Evolutionary conservation across 208 protist species (phyloP).

Genomic region (Leishmania braziliensis): DNA sequence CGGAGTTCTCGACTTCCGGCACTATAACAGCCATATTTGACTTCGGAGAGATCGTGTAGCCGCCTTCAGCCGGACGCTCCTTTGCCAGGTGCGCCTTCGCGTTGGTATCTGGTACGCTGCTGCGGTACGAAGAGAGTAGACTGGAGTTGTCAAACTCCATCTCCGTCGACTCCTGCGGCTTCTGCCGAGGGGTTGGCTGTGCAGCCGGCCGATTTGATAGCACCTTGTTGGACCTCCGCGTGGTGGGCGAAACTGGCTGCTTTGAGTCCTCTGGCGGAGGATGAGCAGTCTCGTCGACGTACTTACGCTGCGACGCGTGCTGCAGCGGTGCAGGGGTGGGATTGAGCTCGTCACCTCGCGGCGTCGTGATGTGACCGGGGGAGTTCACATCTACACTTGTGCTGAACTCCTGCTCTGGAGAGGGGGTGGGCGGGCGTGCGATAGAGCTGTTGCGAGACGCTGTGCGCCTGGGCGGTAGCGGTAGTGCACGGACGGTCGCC

Average conservation of each 20-base stretch:
- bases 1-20: background rate
- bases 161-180: background rate
- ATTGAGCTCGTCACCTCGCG: constrained; percentile 15
- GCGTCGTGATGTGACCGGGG: constrained; percentile 11
- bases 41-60: background rate
- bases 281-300: background rate
- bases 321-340: constrained; percentile 15
- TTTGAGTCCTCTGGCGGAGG: background rate
- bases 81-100: background rate
- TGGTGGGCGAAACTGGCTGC: background rate
- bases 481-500: constrained; percentile 50
- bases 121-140: background rate
- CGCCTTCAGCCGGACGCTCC: background rate
- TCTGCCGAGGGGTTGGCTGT: background rate
- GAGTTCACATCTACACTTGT: constrained; percentile 11
- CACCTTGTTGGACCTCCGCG: constrained; percentile 1
- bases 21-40: background rate
- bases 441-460: constrained; percentile 54
- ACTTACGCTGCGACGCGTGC: constrained; percentile 30
- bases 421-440: constrained; percentile 57
- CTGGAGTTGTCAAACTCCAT: background rate
- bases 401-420: constrained; percentile 36
- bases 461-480: constrained; percentile 53
- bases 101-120: background rate
- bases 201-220: background rate